These are phyloP conservation scores for Neurospora pannonica DNA, from an alignment of 495 filamentous ascomycete species.

Conservation along the genomic window DNA sequence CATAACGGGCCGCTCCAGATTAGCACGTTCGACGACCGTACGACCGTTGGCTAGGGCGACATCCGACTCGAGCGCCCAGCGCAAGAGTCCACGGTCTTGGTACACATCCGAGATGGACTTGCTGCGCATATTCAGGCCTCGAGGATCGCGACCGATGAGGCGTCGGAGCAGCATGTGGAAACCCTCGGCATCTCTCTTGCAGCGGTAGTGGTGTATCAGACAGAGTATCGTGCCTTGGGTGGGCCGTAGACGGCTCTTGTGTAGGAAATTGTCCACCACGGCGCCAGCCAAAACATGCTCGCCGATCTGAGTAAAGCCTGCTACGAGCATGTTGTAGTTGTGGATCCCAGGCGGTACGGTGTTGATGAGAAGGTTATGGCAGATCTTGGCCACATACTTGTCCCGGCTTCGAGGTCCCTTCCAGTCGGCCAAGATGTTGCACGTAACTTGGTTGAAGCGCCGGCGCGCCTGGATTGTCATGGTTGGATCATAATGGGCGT, in stretches of 20 bases:
- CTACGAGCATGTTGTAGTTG: conserved; percentile 60
- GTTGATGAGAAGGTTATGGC: conserved; percentile 55
- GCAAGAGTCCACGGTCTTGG: background rate
- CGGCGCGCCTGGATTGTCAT: conserved; percentile 10
- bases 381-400: conserved; percentile 46
- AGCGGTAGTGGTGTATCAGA: conserved; percentile 46
- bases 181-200: conserved; percentile 25
- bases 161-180: conserved; percentile 31
- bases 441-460: conserved; percentile 24
- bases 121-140: conserved; percentile 14
- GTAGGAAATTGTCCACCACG: conserved; percentile 45
- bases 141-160: conserved; percentile 23
- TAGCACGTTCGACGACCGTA: conserved; percentile 19
- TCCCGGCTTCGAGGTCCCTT: conserved; percentile 2
- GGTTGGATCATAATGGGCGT: conserved; percentile 10
- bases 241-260: conserved; percentile 36
- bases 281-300: conserved; percentile 40
- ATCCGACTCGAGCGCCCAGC: conserved; percentile 11
- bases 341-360: conserved; percentile 46
- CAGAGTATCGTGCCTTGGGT: conserved; percentile 45
- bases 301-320: conserved; percentile 43
- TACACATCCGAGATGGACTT: conserved; percentile 3
- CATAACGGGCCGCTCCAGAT: conserved; percentile 14
- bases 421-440: conserved; percentile 25
- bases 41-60: conserved; percentile 1